These are phyloP conservation scores for Pseudoscleropodium purum DNA, from an alignment of 225 moss, liverwort and hornwort genomes.

Conservation along the genomic window DNA sequence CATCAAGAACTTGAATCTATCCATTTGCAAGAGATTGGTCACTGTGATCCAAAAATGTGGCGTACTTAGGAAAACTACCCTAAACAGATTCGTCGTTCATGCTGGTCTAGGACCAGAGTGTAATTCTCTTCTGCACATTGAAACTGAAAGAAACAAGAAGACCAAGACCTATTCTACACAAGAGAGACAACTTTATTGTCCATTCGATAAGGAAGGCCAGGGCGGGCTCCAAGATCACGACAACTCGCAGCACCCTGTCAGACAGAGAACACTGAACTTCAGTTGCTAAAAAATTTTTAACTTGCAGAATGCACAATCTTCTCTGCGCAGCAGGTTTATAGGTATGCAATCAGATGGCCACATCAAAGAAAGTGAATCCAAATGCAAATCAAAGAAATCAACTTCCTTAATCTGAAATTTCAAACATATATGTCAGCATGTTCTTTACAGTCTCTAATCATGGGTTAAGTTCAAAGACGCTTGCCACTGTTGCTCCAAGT, in stretches of 20 bases:
- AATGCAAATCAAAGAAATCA: background rate
- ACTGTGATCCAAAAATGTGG: background rate
- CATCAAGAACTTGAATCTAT: background rate
- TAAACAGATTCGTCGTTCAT: background rate
- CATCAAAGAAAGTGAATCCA: background rate
- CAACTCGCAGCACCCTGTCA: conserved; percentile 80
- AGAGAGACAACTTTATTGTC: conserved; percentile 41
- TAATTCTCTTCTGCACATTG: background rate
- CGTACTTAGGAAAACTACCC: background rate
- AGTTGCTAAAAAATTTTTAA: background rate
- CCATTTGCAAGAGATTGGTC: background rate
- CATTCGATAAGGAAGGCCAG: conserved; percentile 64
- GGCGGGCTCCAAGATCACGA: conserved; percentile 79
- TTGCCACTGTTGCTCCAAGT: conserved; percentile 73
- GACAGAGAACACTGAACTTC: background rate
- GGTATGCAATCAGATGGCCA: background rate
- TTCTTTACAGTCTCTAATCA: background rate
- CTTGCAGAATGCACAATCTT: background rate
- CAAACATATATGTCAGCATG: background rate
- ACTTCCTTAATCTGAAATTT: background rate
- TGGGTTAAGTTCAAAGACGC: conserved; percentile 4
- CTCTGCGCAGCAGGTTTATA: background rate
- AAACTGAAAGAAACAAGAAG: background rate
- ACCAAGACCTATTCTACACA: conserved; percentile 8
- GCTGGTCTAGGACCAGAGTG: background rate